phyloP scores from a whole-genome alignment of 495 filamentous ascomycete species.

The Neurospora sp. region DNA sequence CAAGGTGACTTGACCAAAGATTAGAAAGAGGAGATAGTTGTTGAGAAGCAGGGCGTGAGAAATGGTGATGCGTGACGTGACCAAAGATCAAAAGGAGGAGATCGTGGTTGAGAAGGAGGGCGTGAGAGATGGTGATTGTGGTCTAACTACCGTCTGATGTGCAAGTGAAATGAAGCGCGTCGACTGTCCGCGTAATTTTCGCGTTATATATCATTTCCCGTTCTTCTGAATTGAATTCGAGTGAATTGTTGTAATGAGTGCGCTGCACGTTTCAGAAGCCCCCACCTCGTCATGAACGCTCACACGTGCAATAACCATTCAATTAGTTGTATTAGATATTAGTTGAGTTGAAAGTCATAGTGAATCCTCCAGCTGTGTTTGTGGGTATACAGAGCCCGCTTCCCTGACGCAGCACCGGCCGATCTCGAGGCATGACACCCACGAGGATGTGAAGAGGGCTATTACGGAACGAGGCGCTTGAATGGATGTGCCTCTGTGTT shows the following conservation, averaged over 20 bases:
- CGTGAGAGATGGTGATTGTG: not conserved
- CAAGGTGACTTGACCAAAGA: not conserved
- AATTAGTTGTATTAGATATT: not conserved
- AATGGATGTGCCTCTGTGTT: constrained; percentile 85
- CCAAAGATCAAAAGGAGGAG: not conserved
- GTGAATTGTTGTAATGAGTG: not conserved
- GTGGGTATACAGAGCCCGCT: not conserved
- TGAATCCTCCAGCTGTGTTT: not conserved
- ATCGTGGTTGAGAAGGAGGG: not conserved
- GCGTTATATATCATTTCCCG: not conserved
- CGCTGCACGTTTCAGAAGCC: not conserved
- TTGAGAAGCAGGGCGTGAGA: not conserved
- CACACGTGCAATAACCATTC: not conserved
- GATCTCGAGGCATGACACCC: not conserved
- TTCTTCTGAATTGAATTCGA: not conserved
- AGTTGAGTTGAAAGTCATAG: not conserved
- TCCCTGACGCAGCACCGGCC: not conserved
- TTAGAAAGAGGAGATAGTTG: not conserved
- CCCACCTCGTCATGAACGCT: not conserved
- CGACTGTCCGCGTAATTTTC: not conserved
- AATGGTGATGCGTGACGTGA: too few species aligned
- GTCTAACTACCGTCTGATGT: not conserved
- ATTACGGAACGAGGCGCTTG: constrained; percentile 21
- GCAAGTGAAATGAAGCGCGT: not conserved
- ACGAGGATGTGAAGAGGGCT: not conserved